A percentile compares a stretch with the other conserved stretches of the same genome.
phyloP scores from a whole-genome alignment of 495 filamentous ascomycete genomes.

The Staphylotrichum longicolle region DNA sequence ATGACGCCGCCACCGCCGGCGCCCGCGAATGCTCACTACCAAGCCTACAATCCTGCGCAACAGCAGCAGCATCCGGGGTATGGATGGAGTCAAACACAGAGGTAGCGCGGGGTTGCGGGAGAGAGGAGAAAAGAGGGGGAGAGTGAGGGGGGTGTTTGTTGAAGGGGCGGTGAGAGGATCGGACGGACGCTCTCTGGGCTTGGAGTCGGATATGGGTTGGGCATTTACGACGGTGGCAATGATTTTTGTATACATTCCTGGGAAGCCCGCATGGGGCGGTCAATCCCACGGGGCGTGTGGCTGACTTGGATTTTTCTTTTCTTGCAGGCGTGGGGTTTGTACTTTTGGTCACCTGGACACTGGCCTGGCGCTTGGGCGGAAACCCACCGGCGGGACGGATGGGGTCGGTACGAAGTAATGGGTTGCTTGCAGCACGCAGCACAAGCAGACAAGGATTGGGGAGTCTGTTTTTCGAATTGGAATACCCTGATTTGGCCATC shows the following conservation, averaged over 20 bases:
- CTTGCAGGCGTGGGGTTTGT: neutral
- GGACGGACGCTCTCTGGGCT: neutral
- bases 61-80: conserved; percentile 1
- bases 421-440: neutral
- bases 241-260: neutral
- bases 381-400: neutral
- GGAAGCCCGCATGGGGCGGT: conserved; percentile 6
- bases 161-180: conserved; percentile 5
- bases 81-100: neutral
- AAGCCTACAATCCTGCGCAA: conserved; percentile 5
- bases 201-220: neutral
- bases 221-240: conserved; percentile 9
- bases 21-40: neutral
- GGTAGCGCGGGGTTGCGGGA: neutral
- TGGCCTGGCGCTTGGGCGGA: conserved; percentile 10
- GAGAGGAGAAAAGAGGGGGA: neutral
- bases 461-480: conserved; percentile 9
- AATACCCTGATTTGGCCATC: conserved; percentile 16
- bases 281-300: neutral
- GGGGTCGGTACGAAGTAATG: neutral
- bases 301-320: neutral
- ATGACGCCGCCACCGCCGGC: neutral
- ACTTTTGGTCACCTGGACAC: conserved; percentile 13
- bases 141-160: no score
- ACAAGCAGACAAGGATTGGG: neutral